These are phyloP conservation scores for Rhodofomes roseus DNA, from an alignment of 1,284 basidiomycete species.

Conservation along the genomic window DNA sequence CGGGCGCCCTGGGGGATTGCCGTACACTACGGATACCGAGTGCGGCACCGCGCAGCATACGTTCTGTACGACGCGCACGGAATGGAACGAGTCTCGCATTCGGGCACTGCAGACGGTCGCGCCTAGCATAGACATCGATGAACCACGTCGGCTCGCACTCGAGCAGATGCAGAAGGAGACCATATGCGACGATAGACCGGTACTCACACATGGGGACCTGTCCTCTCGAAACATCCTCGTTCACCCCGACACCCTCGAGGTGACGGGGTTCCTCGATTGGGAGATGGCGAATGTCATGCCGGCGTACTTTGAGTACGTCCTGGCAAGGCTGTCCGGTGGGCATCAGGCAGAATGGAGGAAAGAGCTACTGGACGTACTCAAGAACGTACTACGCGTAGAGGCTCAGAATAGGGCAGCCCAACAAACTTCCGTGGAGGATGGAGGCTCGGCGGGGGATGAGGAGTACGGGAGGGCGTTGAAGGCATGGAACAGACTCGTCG, in stretches of 20 bases:
- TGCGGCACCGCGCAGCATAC: not conserved
- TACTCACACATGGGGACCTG: conserved; percentile 25
- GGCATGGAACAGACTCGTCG: no score
- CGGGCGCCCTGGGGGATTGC: conserved; percentile 1
- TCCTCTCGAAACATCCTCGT: conserved; percentile 22
- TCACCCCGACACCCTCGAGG: conserved; percentile 10
- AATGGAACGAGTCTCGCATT: conserved; percentile 9
- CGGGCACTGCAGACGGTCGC: not conserved
- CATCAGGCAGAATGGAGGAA: not conserved
- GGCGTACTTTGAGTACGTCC: conserved; percentile 7
- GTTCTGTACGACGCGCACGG: conserved; percentile 1
- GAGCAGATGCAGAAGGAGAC: conserved; percentile 4
- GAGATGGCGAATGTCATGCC: conserved; percentile 8
- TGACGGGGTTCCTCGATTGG: conserved; percentile 11
- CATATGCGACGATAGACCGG: conserved; percentile 10
- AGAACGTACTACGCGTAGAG: not conserved
- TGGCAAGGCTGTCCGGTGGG: not conserved
- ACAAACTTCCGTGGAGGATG: no score
- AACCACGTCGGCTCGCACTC: not conserved
- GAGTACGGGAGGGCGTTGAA: no score
- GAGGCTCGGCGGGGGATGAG: no score
- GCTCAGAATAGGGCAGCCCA: no score
- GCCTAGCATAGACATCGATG: not conserved
- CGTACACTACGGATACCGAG: not conserved
- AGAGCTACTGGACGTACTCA: not conserved